Evolutionary conservation across 1,139 yeast species (phyloP).

Genomic region (Pichia sp.): DNA sequence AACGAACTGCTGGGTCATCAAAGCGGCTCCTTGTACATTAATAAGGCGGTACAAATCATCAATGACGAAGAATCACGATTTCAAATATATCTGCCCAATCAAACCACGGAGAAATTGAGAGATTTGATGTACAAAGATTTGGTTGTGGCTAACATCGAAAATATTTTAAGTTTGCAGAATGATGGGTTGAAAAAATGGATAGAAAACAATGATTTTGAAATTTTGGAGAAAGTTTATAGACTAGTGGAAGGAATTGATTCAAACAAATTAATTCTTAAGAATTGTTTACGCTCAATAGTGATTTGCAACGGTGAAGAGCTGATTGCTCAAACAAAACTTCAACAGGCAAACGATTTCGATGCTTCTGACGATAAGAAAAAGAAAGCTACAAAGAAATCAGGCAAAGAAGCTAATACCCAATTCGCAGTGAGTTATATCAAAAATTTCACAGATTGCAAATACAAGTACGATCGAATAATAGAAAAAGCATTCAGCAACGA

Average conservation of each 20-base stretch:
- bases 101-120: slow-evolving; percentile 51
- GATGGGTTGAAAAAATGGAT: slow-evolving; percentile 61
- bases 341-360: not conserved
- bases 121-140: slow-evolving; percentile 59
- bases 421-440: slow-evolving; percentile 73
- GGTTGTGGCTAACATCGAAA: slow-evolving; percentile 55
- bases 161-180: slow-evolving; percentile 43
- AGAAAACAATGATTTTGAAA: slow-evolving; percentile 36
- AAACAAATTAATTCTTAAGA: slow-evolving; percentile 46
- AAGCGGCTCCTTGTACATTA: slow-evolving; percentile 53
- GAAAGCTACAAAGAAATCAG: slow-evolving; percentile 34
- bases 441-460: slow-evolving; percentile 49
- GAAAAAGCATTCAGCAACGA: slow-evolving; percentile 47
- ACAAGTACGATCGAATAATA: slow-evolving; percentile 48
- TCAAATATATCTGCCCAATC: slow-evolving; percentile 49
- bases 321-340: slow-evolving; percentile 26
- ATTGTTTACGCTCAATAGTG: slow-evolving; percentile 48
- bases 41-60: slow-evolving; percentile 49
- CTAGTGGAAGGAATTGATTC: slow-evolving; percentile 53
- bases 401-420: slow-evolving; percentile 38
- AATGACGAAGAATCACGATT: slow-evolving; percentile 57
- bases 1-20: slow-evolving; percentile 32
- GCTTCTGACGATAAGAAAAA: slow-evolving; percentile 15
- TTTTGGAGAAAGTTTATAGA: slow-evolving; percentile 46
- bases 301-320: slow-evolving; percentile 40